Conservation (phyloP, 202 grass and related monocot genomes). For the Schoenoplectus tabernaemontani region DNA sequence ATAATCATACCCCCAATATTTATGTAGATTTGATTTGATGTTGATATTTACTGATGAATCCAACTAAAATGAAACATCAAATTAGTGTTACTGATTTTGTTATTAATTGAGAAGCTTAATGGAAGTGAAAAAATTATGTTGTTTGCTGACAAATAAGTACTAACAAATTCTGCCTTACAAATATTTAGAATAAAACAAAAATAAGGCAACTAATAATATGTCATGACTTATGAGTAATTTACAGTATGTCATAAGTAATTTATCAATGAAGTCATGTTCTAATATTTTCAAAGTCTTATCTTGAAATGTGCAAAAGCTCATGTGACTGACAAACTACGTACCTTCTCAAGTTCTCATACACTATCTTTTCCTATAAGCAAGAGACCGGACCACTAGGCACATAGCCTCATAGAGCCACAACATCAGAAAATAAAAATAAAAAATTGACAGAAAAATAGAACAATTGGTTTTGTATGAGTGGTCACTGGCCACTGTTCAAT, state of each 20-base stretch:
- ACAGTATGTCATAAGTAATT: background rate
- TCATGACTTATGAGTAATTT: no score
- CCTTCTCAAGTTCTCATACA: slow-evolving; percentile 14
- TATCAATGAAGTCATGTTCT: background rate
- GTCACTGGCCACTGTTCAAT: slow-evolving; percentile 4
- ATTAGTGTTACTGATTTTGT: background rate
- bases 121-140: background rate
- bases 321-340: background rate
- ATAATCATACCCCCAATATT: no score
- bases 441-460: background rate
- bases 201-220: background rate
- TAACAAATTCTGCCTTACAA: no score
- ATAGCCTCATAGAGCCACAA: background rate
- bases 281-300: background rate
- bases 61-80: background rate
- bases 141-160: background rate
- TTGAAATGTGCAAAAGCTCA: background rate
- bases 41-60: background rate
- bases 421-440: background rate
- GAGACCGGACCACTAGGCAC: background rate
- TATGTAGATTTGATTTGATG: background rate
- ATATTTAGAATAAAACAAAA: background rate
- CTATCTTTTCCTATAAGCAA: background rate
- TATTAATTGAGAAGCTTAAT: background rate
- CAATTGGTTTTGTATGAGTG: background rate